Percentiles rank a stretch among this genome's conserved stretches.
phyloP scores from a whole-genome alignment of 2,329 filamentous ascomycete species.

The Arthrobotrys iridis region DNA sequence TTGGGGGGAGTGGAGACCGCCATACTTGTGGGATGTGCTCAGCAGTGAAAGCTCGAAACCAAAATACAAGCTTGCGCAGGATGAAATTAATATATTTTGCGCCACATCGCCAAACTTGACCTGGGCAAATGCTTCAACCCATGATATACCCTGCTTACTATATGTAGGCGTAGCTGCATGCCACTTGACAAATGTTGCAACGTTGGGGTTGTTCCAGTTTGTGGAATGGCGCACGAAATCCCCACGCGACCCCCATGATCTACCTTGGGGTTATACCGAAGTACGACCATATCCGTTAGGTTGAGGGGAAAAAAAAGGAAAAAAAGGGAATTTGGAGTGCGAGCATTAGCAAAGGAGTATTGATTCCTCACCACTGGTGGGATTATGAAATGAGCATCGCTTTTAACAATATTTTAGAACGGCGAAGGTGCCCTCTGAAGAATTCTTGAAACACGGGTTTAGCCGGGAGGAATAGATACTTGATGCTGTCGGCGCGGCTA shows the following conservation, averaged over 20 bases:
- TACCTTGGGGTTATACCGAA: slow-evolving; percentile 4
- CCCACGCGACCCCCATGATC: slow-evolving; percentile 53
- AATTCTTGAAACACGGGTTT: background rate
- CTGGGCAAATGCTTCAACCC: slow-evolving; percentile 1
- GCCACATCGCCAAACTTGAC: slow-evolving; percentile 11
- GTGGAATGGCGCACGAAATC: slow-evolving; percentile 46
- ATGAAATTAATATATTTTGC: background rate
- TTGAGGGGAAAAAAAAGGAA: background rate
- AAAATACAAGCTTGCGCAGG: background rate
- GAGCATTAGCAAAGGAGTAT: background rate
- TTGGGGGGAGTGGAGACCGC: background rate
- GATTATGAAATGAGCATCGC: slow-evolving; percentile 1
- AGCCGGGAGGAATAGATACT: slow-evolving; percentile 1
- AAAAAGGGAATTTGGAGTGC: background rate
- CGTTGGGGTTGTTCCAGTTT: slow-evolving; percentile 23
- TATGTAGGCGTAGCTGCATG: background rate
- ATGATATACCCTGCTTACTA: background rate
- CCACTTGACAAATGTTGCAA: slow-evolving; percentile 7
- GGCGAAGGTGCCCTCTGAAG: background rate
- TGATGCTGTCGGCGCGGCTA: no score
- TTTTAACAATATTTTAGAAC: slow-evolving; percentile 2
- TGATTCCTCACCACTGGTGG: background rate
- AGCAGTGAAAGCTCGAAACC: slow-evolving; percentile 11
- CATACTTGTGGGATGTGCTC: background rate
- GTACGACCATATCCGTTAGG: background rate